Conservation (phyloP, 164 flowering plant species). For the Annona cherimola region DNA sequence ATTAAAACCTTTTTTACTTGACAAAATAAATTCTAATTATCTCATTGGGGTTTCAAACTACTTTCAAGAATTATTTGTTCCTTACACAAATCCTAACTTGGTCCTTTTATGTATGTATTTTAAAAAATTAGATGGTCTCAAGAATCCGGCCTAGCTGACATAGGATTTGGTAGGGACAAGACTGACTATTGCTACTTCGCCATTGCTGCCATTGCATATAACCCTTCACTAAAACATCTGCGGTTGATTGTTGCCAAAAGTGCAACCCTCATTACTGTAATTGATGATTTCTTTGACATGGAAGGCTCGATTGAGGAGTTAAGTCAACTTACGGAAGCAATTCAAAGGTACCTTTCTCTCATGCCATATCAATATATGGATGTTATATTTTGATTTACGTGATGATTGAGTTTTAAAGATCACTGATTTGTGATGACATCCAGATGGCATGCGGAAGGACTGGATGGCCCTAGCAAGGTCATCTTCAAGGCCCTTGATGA, state of each 20-base stretch:
- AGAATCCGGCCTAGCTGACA: not conserved
- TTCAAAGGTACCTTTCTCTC: not conserved
- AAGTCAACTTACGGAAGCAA: not conserved
- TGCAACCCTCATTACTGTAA: slow-evolving; percentile 4
- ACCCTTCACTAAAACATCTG: not conserved
- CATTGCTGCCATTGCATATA: not conserved
- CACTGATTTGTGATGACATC: not conserved
- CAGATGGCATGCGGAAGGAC: slow-evolving; percentile 10
- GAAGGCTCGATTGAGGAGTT: slow-evolving; percentile 2
- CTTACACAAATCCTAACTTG: not conserved
- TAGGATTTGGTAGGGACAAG: slow-evolving; percentile 9
- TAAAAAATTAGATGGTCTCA: slow-evolving; percentile 2
- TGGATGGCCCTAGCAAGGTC: not conserved
- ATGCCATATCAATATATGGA: not conserved
- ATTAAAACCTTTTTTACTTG: not conserved
- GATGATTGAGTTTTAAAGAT: not conserved
- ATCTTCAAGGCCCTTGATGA: slow-evolving; percentile 2
- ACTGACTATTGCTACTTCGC: slow-evolving; percentile 5
- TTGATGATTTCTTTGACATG: slow-evolving; percentile 10
- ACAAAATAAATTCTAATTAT: not conserved
- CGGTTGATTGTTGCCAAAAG: slow-evolving; percentile 1
- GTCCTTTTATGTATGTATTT: not conserved
- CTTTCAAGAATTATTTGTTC: not conserved
- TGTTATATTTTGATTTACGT: not conserved
- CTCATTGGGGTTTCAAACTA: not conserved